Evolutionary conservation across 2,329 filamentous ascomycete species (phyloP).

Genomic region (Plenodomus lindquistii): DNA sequence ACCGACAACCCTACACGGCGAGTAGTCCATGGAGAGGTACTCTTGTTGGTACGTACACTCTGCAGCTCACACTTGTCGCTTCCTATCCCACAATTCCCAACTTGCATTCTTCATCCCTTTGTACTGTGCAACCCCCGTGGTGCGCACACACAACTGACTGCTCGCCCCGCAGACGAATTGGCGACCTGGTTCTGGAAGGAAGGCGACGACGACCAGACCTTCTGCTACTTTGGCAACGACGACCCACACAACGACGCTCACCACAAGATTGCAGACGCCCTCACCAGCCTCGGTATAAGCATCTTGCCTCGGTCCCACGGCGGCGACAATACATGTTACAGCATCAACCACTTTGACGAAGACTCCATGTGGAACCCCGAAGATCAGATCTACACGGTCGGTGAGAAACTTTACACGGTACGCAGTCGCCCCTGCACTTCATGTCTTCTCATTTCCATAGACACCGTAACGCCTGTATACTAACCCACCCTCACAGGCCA

Average conservation of each 20-base stretch:
- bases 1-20: background rate
- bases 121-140: no score
- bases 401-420: no score
- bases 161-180: slow-evolving; percentile 2
- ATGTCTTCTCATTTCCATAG: no score
- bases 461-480: no score
- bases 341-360: slow-evolving; percentile 5
- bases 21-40: slow-evolving; percentile 9
- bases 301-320: background rate
- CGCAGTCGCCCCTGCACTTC: no score
- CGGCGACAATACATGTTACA: slow-evolving; percentile 3
- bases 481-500: background rate
- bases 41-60: background rate
- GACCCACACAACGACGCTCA: background rate
- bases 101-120: no score
- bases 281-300: background rate
- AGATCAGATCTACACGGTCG: no score
- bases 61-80: no score
- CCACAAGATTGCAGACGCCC: background rate
- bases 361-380: no score
- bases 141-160: background rate
- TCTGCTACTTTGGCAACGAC: background rate
- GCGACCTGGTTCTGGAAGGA: slow-evolving; percentile 9
- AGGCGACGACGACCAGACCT: background rate
- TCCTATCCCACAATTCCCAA: no score